phyloP scores from a whole-genome alignment of 2,329 filamentous ascomycete genomes.

The Xylariaceae sp. region DNA sequence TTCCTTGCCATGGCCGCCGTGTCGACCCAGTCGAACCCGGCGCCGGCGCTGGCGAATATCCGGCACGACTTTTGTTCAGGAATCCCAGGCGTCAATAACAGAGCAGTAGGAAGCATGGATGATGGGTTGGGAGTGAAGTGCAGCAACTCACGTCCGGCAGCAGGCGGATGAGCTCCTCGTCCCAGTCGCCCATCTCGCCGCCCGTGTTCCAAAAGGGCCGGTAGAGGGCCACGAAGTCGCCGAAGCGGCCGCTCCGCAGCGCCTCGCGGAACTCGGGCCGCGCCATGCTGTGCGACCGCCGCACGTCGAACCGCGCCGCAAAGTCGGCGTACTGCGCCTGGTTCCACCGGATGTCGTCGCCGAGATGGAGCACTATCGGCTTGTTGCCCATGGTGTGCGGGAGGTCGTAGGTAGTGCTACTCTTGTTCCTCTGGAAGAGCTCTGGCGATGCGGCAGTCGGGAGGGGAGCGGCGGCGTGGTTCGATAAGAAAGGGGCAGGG shows the following conservation, averaged over 20 bases:
- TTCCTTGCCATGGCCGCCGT: constrained; percentile 27
- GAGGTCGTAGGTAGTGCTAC: no score
- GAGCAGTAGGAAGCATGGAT: no score
- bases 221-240: constrained; percentile 37
- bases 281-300: constrained; percentile 12
- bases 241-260: constrained; percentile 12
- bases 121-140: no score
- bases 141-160: no score
- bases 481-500: no score
- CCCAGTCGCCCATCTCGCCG: constrained; percentile 58
- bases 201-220: constrained; percentile 58
- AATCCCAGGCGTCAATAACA: no score
- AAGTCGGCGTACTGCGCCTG: constrained; percentile 10
- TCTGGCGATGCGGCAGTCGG: no score
- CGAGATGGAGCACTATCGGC: constrained; percentile 13
- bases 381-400: background rate
- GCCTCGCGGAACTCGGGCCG: constrained; percentile 10
- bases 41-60: constrained; percentile 53
- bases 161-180: constrained; percentile 47
- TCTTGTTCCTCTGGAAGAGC: no score
- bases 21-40: constrained; percentile 58
- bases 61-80: constrained; percentile 39
- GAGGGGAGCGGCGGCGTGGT: no score
- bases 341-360: constrained; percentile 13
- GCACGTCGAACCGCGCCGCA: constrained; percentile 8